phyloP scores from a whole-genome alignment of 495 filamentous ascomycete genomes.

The Penicillium lagena region DNA sequence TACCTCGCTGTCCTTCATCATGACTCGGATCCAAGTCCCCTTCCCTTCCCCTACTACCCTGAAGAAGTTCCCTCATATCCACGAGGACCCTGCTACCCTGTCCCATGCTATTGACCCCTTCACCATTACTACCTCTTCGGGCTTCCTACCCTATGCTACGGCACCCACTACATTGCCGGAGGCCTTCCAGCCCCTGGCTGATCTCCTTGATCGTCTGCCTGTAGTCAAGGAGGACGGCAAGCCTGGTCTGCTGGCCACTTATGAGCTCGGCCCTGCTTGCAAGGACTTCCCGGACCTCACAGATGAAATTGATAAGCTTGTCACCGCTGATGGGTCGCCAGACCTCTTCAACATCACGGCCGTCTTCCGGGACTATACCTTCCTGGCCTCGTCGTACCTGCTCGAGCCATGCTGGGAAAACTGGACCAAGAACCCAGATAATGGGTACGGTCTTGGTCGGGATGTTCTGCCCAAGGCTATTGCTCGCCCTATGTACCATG shows the following conservation, averaged over 20 bases:
- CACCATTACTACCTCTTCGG: conserved; percentile 78
- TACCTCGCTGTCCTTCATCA: conserved; percentile 9
- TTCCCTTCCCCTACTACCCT: conserved; percentile 33
- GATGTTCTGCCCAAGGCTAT: conserved; percentile 62
- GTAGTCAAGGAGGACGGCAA: conserved; percentile 60
- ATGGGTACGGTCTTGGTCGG: conserved; percentile 69
- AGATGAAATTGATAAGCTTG: conserved; percentile 59
- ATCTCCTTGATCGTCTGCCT: conserved; percentile 67
- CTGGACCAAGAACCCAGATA: conserved; percentile 53
- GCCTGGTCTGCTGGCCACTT: conserved; percentile 70
- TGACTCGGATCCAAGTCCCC: conserved; percentile 25
- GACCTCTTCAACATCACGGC: conserved; percentile 75
- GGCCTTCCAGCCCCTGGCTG: conserved; percentile 63
- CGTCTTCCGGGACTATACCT: conserved; percentile 83
- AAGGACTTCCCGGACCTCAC: conserved; percentile 68
- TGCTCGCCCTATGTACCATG: conserved; percentile 66
- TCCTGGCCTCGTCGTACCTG: conserved; percentile 79
- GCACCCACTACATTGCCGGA: conserved; percentile 43
- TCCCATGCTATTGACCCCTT: conserved; percentile 59
- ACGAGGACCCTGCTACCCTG: conserved; percentile 52
- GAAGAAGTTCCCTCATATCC: conserved; percentile 49
- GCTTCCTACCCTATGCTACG: conserved; percentile 53
- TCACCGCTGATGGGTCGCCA: conserved; percentile 33
- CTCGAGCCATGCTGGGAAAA: conserved; percentile 88
- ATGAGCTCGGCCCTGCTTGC: conserved; percentile 64